These are phyloP conservation scores for Emergomyces pasteurianus DNA, from an alignment of 2,329 filamentous ascomycete genomes.

Conservation along the genomic window DNA sequence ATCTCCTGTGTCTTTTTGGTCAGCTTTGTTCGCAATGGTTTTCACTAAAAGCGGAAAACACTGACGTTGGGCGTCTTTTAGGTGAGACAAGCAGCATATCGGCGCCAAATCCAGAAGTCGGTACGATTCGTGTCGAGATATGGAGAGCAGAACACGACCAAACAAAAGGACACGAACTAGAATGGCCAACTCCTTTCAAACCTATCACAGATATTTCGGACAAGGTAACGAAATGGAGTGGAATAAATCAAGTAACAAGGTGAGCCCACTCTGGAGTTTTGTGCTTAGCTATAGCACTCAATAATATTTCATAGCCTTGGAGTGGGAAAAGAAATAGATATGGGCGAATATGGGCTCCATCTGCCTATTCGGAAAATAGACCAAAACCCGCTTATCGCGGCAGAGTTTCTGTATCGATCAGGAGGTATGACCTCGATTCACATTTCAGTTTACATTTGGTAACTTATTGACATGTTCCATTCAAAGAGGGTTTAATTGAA, in stretches of 20 bases:
- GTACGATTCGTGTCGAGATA: not conserved
- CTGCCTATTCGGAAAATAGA: not conserved
- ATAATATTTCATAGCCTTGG: conserved; percentile 1
- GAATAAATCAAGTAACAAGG: conserved; percentile 14
- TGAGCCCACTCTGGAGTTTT: conserved; percentile 1
- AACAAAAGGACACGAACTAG: too few relatives aligned
- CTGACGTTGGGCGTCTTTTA: too few relatives aligned
- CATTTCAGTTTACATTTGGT: not conserved
- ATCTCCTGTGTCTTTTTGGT: too few relatives aligned
- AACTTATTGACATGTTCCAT: not conserved
- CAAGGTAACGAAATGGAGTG: conserved; percentile 14
- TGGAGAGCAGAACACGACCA: not conserved
- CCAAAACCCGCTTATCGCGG: conserved; percentile 12
- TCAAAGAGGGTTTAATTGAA: conserved; percentile 18
- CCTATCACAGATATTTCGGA: conserved; percentile 9
- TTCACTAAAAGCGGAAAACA: too few relatives aligned
- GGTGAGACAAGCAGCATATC: not conserved
- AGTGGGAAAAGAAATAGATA: not conserved
- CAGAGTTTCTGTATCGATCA: conserved; percentile 20
- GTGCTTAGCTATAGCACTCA: not conserved
- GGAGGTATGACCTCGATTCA: conserved; percentile 7
- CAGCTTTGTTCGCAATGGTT: too few relatives aligned
- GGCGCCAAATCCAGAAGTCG: not conserved
- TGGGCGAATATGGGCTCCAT: not conserved
- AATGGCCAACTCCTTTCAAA: not conserved